Base-by-base conservation (phyloP, 2,329 filamentous ascomycete genomes). In the Remersonia thermophila region DNA sequence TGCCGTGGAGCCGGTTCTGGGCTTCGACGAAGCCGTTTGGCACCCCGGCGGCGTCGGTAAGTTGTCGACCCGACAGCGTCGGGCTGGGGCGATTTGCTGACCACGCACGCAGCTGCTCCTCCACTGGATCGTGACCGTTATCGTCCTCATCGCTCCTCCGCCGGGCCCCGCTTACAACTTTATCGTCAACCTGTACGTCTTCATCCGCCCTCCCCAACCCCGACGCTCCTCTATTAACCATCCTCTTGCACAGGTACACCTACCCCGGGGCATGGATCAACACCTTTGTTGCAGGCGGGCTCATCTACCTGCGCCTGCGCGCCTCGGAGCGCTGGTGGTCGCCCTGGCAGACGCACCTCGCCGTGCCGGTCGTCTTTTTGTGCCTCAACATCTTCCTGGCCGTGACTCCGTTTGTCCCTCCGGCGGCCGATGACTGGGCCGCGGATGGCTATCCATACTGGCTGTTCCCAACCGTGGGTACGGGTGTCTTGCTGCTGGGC, bases 151-250 rank as follows among this genome's bases (percentile, higher is more conserved):
- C 3, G 77, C 75, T 0, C 77, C 77, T 1, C 79, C 79, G 0
- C 70, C 76, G 0, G 78, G 77, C 0, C 68, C 77, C 12, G 77
- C 77, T 0, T 82, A 82, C 54, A 78, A 77, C 55, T 83, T 83
- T 48, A 67, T 77, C 28, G 63, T 73, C 33, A 69, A 73, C 42
- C 52, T 77, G 32, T 68, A 63, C 7, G 42, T 23, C 20, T 23
- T 23, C 9, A 5, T 9, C 9, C 20, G 20, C 20, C 5, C 9
- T 23, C 20, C 9, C 20, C 5, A 23, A 6, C 20, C 20, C 20
- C 9, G 5, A 9, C 20, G 5, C 20, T 23, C 9, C 20, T 6
- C 9, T 23, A 23, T 23, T 23, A 23, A 23, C 20, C 36, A 10
- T 12, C 13, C 14, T 15, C n/a, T 2, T 28, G 3, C 25, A 4